Percentiles rank a stretch among this genome's conserved stretches.
These are phyloP conservation scores for Syzygium oleosum DNA, from an alignment of 345 rosid genomes.

Conservation along the genomic window DNA sequence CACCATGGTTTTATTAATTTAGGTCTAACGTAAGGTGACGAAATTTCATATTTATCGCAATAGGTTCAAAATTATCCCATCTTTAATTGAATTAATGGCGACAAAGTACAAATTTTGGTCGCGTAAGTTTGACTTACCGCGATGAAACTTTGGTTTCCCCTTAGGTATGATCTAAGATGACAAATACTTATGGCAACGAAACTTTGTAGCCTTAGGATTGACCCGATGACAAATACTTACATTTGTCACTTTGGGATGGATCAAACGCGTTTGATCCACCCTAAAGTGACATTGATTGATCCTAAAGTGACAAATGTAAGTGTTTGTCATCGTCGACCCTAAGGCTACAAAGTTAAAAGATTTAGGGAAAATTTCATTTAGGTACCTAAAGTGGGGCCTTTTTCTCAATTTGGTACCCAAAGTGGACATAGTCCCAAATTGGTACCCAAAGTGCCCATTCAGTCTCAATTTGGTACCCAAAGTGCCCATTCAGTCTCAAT, in stretches of 20 bases:
- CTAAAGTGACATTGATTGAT: not conserved
- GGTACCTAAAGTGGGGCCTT: no score
- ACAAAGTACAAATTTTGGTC: not conserved
- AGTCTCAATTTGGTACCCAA: no score
- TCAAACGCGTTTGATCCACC: no score
- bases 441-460: no score
- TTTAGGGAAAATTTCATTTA: no score
- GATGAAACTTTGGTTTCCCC: not conserved
- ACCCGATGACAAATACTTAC: no score
- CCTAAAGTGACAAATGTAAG: not conserved
- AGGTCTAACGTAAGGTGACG: not conserved
- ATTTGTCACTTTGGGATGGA: no score
- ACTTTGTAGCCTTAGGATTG: no score
- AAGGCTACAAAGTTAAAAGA: not conserved
- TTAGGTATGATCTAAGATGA: not conserved
- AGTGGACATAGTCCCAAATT: no score
- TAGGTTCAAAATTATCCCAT: not conserved
- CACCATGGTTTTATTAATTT: not conserved
- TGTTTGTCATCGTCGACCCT: not conserved
- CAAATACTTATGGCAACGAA: not conserved
- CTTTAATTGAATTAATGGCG: not conserved
- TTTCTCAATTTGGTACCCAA: no score
- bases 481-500: no score
- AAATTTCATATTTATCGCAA: not conserved
- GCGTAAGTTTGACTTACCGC: not conserved